Evolutionary conservation across 768 basidiomycete species (phyloP), one percentile per base, ranked within the genome.

Genomic region (Boletus barrowsii): DNA sequence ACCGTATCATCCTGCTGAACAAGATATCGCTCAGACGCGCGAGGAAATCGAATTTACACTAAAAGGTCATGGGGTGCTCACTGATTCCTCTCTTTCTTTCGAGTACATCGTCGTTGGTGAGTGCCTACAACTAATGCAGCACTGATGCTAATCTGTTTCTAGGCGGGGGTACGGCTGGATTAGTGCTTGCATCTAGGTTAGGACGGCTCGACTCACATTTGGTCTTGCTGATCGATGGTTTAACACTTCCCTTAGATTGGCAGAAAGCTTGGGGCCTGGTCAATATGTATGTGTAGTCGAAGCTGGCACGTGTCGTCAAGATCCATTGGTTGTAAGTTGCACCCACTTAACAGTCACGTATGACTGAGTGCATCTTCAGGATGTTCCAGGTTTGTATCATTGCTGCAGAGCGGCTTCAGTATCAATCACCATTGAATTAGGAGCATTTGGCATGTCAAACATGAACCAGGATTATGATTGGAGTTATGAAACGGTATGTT

Each of bases 251-350:
- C 18, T 47, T 30, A 62, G 62, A 40, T 36, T 63, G 20, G 57
- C 61, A 10, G 57, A 53, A 46, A 17, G 39, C 35, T 51, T 63
- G 53, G 7, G 42, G 15, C 42, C 57, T 24, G 49, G 46, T 4
- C 48, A 62, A 55, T 53, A 47, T n/a, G 53, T 63, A 39, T 60
- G 61, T 17, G 61, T 63, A 13, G 59, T 62, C 15, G 61, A 62
- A 46, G 61, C 59, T 15, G 59, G 59, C 11, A 24, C 10, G 29
- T 60, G 55, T 32, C 57, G 26, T 39, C 49, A 53, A 32, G 54
- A 53, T 18, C 42, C 53, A 13, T 40, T 49, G 35, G n/a, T 63
- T 20, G 61, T 62, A 40, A 55, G 61, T 45, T 37, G 20, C 39
- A 13, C 17, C 36, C 6, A 41, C 7, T 37, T 17, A 5, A n/a